Evolutionary conservation across 768 basidiomycete genomes (phyloP), one percentile per base, ranked within the genome.

Genomic region (Sistotremastrum suecicum): DNA sequence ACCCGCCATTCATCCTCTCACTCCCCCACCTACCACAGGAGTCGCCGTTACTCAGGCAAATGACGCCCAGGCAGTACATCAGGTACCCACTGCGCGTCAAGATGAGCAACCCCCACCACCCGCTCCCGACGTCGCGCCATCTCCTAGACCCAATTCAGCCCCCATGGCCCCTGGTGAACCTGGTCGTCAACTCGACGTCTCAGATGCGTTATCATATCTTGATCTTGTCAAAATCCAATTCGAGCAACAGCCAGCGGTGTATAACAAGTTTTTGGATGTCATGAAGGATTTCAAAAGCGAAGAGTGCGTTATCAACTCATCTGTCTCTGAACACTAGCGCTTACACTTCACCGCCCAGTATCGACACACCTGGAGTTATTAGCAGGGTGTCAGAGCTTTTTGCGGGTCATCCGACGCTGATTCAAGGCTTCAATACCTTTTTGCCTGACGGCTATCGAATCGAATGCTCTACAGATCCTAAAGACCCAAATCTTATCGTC

Each of bases 251-350:
- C 90, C 90, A 12, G 87, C 91, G 56, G 89, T 94, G 30, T 95
- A 95, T 70, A 94, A 95, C 60, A 75, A 82, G 52, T 90, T 91
- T 58, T 63, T 92, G 63, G 89, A 94, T 61, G 92, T 95, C 58
- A 95, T 95, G 95, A 97, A 97, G 69, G 92, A 98, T 60, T 99
- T 99, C 64, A 99, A 99, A 68, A 88, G 89, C 56, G 88, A 94
- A 65, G 69, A 66, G 86, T 90, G 62, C 67, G 87, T 74, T 12
- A 20, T 41, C 35, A 8, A 5, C 28, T 5, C 44, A 11, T 36
- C 35, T 12, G 37, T 2, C 7, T 28, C 35, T 34, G 28, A 41
- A 20, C 34, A 34, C 30, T 53, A 50, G 50, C 44, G 42, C 42
- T 48, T 38, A 43, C 54, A 37, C 49, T 53, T 41, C 44, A 47